Evolutionary conservation across 768 basidiomycete genomes (phyloP).

Genomic region (Podaxis pistillaris): DNA sequence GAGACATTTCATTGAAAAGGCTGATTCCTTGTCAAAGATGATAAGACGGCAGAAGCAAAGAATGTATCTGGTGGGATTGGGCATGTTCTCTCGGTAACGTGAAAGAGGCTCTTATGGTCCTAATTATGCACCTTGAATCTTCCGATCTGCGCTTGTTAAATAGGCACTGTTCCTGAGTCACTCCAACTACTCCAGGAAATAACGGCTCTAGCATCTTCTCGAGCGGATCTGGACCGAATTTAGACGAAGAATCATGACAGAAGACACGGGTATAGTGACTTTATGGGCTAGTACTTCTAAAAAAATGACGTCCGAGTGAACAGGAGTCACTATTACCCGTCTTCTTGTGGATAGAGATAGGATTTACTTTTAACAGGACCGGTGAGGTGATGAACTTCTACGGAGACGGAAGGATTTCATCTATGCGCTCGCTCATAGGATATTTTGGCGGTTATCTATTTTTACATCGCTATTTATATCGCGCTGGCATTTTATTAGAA

Average conservation of each 20-base stretch:
- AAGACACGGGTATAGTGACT: too few relatives aligned
- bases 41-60: constrained; percentile 4
- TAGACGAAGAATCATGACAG: neutral
- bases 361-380: neutral
- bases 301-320: too few relatives aligned
- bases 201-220: neutral
- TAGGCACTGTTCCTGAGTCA: neutral
- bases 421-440: neutral
- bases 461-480: constrained; percentile 5
- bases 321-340: too few relatives aligned
- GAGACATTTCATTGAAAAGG: too few relatives aligned
- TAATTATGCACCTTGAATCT: neutral
- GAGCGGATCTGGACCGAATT: neutral
- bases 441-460: constrained; percentile 6
- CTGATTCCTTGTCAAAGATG: neutral
- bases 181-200: neutral
- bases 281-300: too few relatives aligned
- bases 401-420: neutral
- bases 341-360: neutral
- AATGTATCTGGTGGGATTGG: neutral
- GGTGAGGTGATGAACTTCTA: neutral
- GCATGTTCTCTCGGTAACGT: neutral
- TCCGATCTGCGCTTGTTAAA: neutral
- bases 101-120: neutral
- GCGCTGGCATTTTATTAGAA: neutral